Base-by-base conservation (phyloP, 129 eudicot species). In the Lonicera japonica region DNA sequence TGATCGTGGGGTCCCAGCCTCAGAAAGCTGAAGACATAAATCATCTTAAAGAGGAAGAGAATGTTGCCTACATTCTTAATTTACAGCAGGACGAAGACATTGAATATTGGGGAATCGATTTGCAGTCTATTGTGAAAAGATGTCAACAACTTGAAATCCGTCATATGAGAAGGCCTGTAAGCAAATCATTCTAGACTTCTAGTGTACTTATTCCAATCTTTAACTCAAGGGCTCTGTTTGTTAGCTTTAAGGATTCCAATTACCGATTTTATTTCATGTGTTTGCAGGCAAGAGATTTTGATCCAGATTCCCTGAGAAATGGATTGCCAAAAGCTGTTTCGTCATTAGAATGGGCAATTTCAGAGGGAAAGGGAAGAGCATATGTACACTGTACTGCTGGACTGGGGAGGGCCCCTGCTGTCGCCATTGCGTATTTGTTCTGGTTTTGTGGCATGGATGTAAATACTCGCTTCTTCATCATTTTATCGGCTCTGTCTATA, bases 81-180 rank as follows among this genome's bases (percentile, higher is more conserved):
- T 74, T 91, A 81, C 98, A 91, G 83, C 96, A 91, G 67, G 98
- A 91, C 61, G 61, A 71, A 18, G 98, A 91, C 51, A 65, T 91
- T 36, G 91, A 82, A 21, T 91, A 82, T 60, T 91, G 96, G 98
- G 95, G 90, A 47, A 80, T 91, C 12, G 84, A 91, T 72, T 71
- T 91, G 20, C 72, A 70, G 23, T 75, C 96, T 11, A 85, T 92
- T 47, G 24, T 87, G 22, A 8, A 80, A 57, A 65, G 85, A 73
- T 87, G 96, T 62, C 55, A 82, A 74, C 73, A 77, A 61, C 70
- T 70, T 63, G 91, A 82, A 54, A 71, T 92, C 21, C 82, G 74
- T 63, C 96, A 92, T 79, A 84, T 87, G 96, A 85, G 98, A 78
- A 82, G 86, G 80, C 95, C 98, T 70, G 98, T 91, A 87, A 91